A percentile compares a stretch with the other conserved stretches of the same genome.
These are phyloP conservation scores for Myxozyma geophila DNA, from an alignment of 805 yeast genomes.

Conservation along the genomic window DNA sequence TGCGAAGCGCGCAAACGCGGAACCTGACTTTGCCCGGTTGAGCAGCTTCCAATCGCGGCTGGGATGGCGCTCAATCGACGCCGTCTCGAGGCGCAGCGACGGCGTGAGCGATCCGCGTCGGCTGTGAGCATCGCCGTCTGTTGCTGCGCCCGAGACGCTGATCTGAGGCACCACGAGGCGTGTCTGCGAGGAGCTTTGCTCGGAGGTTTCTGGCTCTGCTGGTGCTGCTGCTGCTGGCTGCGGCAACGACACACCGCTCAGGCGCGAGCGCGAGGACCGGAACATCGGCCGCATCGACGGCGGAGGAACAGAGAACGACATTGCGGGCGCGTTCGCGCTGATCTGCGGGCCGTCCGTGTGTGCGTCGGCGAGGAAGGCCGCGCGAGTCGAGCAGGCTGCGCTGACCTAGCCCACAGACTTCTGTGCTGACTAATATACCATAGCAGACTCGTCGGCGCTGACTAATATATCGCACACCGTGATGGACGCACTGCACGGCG, in stretches of 20 bases:
- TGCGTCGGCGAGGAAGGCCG: background rate
- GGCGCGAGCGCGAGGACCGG: background rate
- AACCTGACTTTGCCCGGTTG: background rate
- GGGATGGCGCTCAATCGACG: background rate
- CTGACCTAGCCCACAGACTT: slow-evolving; percentile 15
- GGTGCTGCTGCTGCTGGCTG: no score
- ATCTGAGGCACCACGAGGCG: background rate
- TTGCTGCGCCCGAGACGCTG: background rate
- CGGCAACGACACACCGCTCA: background rate
- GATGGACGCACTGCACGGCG: no score
- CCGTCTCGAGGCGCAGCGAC: slow-evolving; percentile 3
- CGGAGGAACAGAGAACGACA: background rate
- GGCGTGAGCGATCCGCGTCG: background rate
- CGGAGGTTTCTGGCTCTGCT: background rate
- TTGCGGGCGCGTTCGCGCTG: background rate
- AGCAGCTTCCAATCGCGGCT: background rate
- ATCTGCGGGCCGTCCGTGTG: no score
- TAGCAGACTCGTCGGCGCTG: no score
- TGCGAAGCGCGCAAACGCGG: background rate
- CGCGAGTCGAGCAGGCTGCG: background rate
- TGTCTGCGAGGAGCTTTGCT: background rate
- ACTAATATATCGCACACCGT: no score
- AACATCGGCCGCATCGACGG: background rate
- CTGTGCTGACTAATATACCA: no score
- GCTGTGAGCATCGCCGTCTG: background rate